Evolutionary conservation across 2,329 filamentous ascomycete species (phyloP).

Genomic region (Leptographium flavum): DNA sequence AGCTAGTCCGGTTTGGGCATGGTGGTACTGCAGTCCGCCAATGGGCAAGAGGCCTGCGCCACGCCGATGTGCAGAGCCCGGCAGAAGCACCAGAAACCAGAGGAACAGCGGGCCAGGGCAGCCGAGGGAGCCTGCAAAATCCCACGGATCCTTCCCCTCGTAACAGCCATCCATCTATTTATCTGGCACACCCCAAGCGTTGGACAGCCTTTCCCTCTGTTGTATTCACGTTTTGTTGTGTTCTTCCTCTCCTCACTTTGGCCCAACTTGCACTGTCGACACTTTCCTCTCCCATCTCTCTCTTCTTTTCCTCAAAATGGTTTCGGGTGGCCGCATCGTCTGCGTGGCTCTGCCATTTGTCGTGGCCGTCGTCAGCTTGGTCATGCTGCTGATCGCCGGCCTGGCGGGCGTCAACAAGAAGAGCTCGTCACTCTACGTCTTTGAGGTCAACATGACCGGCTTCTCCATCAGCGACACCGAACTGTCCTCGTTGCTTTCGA

Average conservation of each 20-base stretch:
- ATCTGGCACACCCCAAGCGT: background rate
- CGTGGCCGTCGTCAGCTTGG: slow-evolving; percentile 62
- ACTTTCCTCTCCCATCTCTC: background rate
- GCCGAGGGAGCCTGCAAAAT: too few species aligned
- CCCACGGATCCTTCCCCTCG: background rate
- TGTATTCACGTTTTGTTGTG: too few species aligned
- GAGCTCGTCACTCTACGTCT: slow-evolving; percentile 39
- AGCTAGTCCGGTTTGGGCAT: background rate
- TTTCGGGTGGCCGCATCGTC: slow-evolving; percentile 54
- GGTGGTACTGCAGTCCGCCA: background rate
- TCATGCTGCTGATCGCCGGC: slow-evolving; percentile 48
- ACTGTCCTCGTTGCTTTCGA: slow-evolving; percentile 1
- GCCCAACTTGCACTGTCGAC: too few species aligned
- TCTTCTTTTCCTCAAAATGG: slow-evolving; percentile 12
- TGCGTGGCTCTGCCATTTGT: slow-evolving; percentile 81
- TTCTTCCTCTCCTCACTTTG: too few species aligned
- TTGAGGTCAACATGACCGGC: slow-evolving; percentile 47
- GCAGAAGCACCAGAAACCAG: background rate
- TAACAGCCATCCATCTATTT: background rate
- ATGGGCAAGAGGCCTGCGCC: background rate
- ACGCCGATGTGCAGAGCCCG: background rate
- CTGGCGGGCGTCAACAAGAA: slow-evolving; percentile 43
- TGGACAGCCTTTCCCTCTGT: too few species aligned
- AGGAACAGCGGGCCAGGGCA: background rate
- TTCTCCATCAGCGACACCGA: slow-evolving; percentile 29